Evolutionary conservation across 306 rosid genomes (phyloP), one percentile per base, ranked within the genome.

Genomic region (Calophaca sinica): DNA sequence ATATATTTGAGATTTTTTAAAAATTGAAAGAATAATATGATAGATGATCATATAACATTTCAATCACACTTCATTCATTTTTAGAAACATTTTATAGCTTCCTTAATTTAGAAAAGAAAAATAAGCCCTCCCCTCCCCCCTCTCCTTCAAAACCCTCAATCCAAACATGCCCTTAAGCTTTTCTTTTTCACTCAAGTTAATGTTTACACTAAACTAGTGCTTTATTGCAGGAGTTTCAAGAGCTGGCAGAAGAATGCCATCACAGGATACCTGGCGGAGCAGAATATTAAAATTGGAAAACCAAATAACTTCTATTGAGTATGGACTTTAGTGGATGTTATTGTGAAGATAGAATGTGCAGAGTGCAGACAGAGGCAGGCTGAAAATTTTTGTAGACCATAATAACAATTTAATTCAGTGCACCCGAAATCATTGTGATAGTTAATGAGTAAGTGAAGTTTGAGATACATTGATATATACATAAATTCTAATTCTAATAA

Each of bases 241-340:
- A 44, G 99, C 81, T 92, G 96, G 99, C 94, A 96, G 84, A 96
- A 88, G 96, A 92, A 85, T 35, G 98, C 97, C 49, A 92, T 92
- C 69, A 86, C 84, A 33, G 88, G 70, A 48, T 96, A 87, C 81
- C 79, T 96, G 51, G 55, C 80, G 0, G 92, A 85, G 80, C 89
- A 75, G 85, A 86, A 84, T 76, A 76, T 96, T 13, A 83, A 72
- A 79, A 83, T 90, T 54, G 96, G 96, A 74, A 96, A 92, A 57
- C 87, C 98, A 7, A 88, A 81, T 54, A 88, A 89, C 79, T 92
- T 94, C 82, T 73, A 44, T 75, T 89, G 79, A 82, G 79, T 55
- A 49, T 54, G 33, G 84, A 86, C 72, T 74, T 66, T 68, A 76
- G 78, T 9, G 49, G 77, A 39, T 57, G 38, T 5, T 55, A 46